A percentile compares a stretch with the other conserved stretches of the same genome.
Conservation (phyloP, 1,284 basidiomycete genomes). For the Melanopsichium pennsylvanicum region DNA sequence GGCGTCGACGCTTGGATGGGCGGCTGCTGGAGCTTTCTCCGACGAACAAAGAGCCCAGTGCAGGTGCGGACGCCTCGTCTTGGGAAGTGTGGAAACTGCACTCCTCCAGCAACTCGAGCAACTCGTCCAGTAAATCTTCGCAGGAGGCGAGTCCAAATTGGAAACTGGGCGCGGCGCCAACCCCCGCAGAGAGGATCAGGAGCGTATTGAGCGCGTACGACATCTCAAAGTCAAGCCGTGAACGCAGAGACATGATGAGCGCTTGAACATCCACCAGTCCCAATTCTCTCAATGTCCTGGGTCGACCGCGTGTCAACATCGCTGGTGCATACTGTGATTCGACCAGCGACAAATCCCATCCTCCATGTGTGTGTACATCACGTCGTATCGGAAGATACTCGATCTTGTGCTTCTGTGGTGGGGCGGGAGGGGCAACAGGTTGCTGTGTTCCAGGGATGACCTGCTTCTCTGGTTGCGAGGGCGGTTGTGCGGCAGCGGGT, state of each 20-base stretch:
- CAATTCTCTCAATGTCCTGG: constrained; percentile 80
- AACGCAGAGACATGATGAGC: constrained; percentile 86
- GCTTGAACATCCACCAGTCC: constrained; percentile 85
- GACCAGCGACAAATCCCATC: constrained; percentile 79
- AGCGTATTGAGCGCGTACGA: constrained; percentile 89
- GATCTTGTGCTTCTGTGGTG: constrained; percentile 76
- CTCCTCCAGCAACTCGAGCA: constrained; percentile 86
- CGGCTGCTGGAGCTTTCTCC: not conserved
- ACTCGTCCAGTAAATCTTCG: constrained; percentile 83
- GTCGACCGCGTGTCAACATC: constrained; percentile 69
- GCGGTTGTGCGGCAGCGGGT: not conserved
- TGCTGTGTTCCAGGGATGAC: constrained; percentile 39
- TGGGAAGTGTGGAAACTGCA: constrained; percentile 76
- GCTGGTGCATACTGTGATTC: constrained; percentile 73
- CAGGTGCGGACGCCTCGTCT: no score
- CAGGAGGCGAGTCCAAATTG: constrained; percentile 75
- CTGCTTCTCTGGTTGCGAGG: constrained; percentile 28
- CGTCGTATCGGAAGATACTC: constrained; percentile 86
- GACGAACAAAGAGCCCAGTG: no score
- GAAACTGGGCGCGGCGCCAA: constrained; percentile 73
- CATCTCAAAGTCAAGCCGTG: constrained; percentile 81
- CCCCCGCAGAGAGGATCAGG: constrained; percentile 77
- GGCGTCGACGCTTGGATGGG: constrained; percentile 13
- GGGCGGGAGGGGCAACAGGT: constrained; percentile 25
- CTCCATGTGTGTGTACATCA: constrained; percentile 80